Percentiles rank a stretch among this genome's conserved stretches.
Evolutionary conservation across 257 asterid species (phyloP).

Genomic region (Fraxinus americana): DNA sequence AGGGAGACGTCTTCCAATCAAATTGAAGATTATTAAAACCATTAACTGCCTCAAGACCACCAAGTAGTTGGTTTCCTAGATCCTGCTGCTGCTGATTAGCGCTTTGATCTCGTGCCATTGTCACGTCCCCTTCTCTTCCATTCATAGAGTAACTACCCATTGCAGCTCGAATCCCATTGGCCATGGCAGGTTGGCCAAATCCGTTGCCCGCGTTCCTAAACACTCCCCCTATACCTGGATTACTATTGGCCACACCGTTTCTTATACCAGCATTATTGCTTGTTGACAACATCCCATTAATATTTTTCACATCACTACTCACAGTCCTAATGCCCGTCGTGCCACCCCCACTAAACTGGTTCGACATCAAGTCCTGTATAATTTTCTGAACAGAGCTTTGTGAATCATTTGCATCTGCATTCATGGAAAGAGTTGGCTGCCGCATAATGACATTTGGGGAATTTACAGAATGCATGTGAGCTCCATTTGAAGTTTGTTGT

Average conservation of each 20-base stretch:
- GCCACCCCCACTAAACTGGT: conserved; percentile 63
- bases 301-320: conserved; percentile 60
- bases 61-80: conserved; percentile 61
- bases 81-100: conserved; percentile 45
- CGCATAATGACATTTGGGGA: conserved; percentile 67
- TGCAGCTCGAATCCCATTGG: conserved; percentile 69
- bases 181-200: conserved; percentile 61
- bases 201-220: conserved; percentile 55
- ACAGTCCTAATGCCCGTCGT: conserved; percentile 49
- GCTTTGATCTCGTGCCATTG: conserved; percentile 41
- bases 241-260: conserved; percentile 51
- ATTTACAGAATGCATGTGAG: conserved; percentile 45
- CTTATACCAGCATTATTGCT: conserved; percentile 44
- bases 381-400: conserved; percentile 93
- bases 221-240: conserved; percentile 54
- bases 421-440: conserved; percentile 64
- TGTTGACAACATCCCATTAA: conserved; percentile 50
- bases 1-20: conserved; percentile 87
- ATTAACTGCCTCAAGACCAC: conserved; percentile 74
- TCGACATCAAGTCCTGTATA: conserved; percentile 80
- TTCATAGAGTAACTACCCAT: conserved; percentile 66
- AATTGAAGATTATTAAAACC: conserved; percentile 85
- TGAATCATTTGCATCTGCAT: conserved; percentile 70
- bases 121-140: conserved; percentile 47
- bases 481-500: conserved; percentile 53